These are phyloP conservation scores for Cyberlindnera sargentensis DNA, from an alignment of 805 yeast genomes.

Conservation along the genomic window DNA sequence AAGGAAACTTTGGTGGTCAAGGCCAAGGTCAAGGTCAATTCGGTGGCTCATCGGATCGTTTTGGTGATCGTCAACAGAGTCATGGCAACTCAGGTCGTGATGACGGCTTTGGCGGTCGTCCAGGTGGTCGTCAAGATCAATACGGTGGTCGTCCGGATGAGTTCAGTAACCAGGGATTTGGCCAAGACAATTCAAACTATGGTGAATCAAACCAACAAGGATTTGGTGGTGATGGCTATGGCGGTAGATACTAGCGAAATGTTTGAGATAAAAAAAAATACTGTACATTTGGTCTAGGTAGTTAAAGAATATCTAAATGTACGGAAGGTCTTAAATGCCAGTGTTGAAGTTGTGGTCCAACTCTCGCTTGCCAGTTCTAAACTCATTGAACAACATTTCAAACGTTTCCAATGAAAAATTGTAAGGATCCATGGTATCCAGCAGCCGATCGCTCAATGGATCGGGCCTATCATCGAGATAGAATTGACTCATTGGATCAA, in stretches of 20 bases:
- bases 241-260: conserved; percentile 2
- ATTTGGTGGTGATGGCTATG: conserved; percentile 7
- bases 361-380: conserved; percentile 12
- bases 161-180: too few relatives aligned
- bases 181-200: not conserved
- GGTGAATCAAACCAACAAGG: conserved; percentile 2
- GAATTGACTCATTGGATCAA: conserved; percentile 23
- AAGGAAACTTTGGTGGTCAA: not conserved
- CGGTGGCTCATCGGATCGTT: not conserved
- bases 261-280: too few relatives aligned
- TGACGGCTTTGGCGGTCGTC: not conserved
- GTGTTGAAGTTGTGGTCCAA: conserved; percentile 9
- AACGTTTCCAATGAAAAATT: conserved; percentile 14
- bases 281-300: too few relatives aligned
- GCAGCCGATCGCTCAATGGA: conserved; percentile 24
- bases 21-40: not conserved
- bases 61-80: conserved; percentile 3
- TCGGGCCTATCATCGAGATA: conserved; percentile 27
- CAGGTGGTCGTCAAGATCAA: not conserved
- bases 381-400: conserved; percentile 17
- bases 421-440: conserved; percentile 9
- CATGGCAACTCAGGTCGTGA: not conserved
- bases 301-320: too few relatives aligned
- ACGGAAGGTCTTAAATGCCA: too few relatives aligned
- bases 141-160: not conserved